phyloP scores from a whole-genome alignment of 768 basidiomycete species.

The Leccinum truebloodii region DNA sequence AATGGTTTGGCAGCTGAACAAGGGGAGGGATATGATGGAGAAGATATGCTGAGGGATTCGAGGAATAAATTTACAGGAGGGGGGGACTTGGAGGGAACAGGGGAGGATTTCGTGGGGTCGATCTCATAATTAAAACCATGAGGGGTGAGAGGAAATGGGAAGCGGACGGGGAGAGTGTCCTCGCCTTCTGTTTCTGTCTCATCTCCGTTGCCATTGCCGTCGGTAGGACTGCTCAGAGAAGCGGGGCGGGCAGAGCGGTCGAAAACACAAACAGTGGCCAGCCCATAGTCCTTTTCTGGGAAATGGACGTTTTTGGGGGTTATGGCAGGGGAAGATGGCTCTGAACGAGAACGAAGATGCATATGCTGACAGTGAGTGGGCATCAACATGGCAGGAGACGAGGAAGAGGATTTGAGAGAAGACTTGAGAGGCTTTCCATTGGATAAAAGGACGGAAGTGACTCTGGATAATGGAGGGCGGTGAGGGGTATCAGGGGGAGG shows the following conservation, averaged over 20 bases:
- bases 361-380: slow-evolving; percentile 5
- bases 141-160: slow-evolving; percentile 29
- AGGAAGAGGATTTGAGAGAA: slow-evolving; percentile 62
- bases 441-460: slow-evolving; percentile 46
- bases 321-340: slow-evolving; percentile 57
- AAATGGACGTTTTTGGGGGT: slow-evolving; percentile 88
- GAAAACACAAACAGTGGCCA: slow-evolving; percentile 65
- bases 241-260: slow-evolving; percentile 70
- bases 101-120: slow-evolving; percentile 18
- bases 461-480: slow-evolving; percentile 32
- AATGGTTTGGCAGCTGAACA: slow-evolving; percentile 18
- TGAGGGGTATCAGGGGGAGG: slow-evolving; percentile 5
- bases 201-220: slow-evolving; percentile 27
- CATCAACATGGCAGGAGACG: slow-evolving; percentile 15
- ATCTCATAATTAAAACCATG: slow-evolving; percentile 24
- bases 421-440: slow-evolving; percentile 89
- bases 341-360: slow-evolving; percentile 47
- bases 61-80: slow-evolving; percentile 35
- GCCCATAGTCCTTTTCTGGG: slow-evolving; percentile 59
- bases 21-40: slow-evolving; percentile 10
- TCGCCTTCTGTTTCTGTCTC: slow-evolving; percentile 49
- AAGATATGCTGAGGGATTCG: slow-evolving; percentile 38
- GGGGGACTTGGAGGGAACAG: slow-evolving; percentile 5
- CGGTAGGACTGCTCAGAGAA: slow-evolving; percentile 38
- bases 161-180: slow-evolving; percentile 13